Base-by-base conservation (phyloP, 73 alveolate genomes). In the Blepharisma japonicum region DNA sequence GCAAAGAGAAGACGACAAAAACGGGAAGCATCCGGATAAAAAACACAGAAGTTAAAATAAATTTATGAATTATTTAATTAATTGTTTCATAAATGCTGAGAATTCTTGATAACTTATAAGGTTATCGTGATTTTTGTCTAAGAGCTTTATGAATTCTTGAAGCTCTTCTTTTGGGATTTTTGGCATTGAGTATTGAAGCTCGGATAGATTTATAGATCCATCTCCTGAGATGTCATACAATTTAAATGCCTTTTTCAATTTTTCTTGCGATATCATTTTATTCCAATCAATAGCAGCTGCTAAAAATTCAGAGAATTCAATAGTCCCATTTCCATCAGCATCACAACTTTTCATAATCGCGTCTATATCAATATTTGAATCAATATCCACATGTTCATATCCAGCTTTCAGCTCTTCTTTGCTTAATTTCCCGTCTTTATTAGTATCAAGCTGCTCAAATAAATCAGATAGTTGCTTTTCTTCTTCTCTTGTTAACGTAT, bases 391-490 rank as follows among this genome's bases (percentile, higher is more conserved):
- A 14, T n/a, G 55, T 25, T 66, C 82, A 72, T 90, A 92, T 45
- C 98, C 98, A 18, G 87, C 94, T 21, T 61, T 55, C 53, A 92
- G 67, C 76, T 92, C 98, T 51, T 83, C 96, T 55, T 77, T 83
- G 50, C 89, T 70, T 53, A 92, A 81, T 49, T 71, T 89, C 23
- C 98, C 98, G 71, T 92, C 98, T 11, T 79, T 81, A 54, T 90
- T 92, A 53, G 79, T 87, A 86, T 90, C 96, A 39, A 90, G 86
- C 39, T 90, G 79, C 42, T 67, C 45, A 56, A 89, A 89, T 55
- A 85, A 84, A 21, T 56, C 81, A 38, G 79, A 68, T 39, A 87
- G 83, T 56, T 89, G 80, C 45, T 80, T 83, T 56, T 68, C 68
- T 53, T 89, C 96, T 47, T 79, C 82, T 27, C 53, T 51, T 20